Evolutionary conservation across 2,329 filamentous ascomycete species (phyloP), one percentile per base, ranked within the genome.

Genomic region (Nothopassalora personata): DNA sequence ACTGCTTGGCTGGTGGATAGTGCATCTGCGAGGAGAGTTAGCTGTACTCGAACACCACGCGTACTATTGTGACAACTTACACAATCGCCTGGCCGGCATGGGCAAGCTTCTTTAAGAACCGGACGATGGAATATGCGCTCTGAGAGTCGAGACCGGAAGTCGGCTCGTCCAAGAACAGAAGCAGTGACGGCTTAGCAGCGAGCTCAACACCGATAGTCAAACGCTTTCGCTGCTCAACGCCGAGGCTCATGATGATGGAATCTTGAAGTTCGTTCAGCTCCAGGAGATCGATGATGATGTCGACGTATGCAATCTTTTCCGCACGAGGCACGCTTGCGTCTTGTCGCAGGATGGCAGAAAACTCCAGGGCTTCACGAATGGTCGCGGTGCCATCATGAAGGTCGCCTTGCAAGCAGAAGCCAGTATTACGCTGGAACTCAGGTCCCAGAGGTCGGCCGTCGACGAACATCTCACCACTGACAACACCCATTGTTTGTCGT

Each of bases 121-220:
- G 79, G 3, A 89, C 80, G 60, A 90, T 89, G 0, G 82, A 86
- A 71, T 81, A 88, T 0, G 87, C 86, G 1, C 83, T 84, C 65
- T 89, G 86, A 13, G 81, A 85, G 71, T 90, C 87, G 3, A 90
- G 79, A 59, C 87, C 87, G 60, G 81, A 85, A 0, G 87, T 90
- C 0, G 87, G 87, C 67, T 90, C 87, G 66, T 90, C 87, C 18
- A 90, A 74, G 76, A 90, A 90, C 7, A 90, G 77, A 2, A 89
- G 76, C 0, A 89, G 77, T 45, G 80, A 83, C 0, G 87, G 87
- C 67, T 88, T 85, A 2, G 87, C 86, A 6, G 86, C 87, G 9
- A 90, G 76, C 68, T 90, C 87, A 2, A 90, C 87, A 59, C 86
- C 87, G 56, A 90, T 90, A 0, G 87, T 90, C 2, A 90, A 76